Evolutionary conservation across 495 filamentous ascomycete species (phyloP).

Genomic region (Penicillium alfredii): DNA sequence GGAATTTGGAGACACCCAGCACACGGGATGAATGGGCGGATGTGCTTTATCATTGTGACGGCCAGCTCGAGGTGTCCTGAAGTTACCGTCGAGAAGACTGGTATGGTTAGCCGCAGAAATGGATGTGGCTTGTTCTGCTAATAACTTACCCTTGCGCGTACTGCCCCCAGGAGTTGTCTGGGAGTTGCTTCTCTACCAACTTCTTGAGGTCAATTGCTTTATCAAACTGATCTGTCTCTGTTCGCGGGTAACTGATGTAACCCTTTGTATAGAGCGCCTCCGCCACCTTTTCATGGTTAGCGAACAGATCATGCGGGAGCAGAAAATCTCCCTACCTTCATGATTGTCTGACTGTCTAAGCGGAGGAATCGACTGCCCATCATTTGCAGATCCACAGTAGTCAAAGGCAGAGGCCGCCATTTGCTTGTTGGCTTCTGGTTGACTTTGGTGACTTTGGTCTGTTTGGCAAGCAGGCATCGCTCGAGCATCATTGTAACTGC

Average conservation of each 20-base stretch:
- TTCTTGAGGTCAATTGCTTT: conserved; percentile 77
- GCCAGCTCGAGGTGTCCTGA: conserved; percentile 74
- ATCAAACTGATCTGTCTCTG: conserved; percentile 96
- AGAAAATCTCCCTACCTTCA: conserved; percentile 51
- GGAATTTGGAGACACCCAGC: conserved; percentile 58
- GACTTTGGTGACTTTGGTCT: conserved; percentile 73
- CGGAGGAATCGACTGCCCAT: conserved; percentile 80
- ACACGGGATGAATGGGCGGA: conserved; percentile 92
- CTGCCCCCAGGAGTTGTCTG: conserved; percentile 67
- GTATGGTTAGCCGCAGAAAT: too few relatives aligned
- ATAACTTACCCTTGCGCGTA: conserved; percentile 61
- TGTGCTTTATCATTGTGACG: conserved; percentile 92
- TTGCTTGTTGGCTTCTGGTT: conserved; percentile 88
- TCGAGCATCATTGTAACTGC: conserved; percentile 78
- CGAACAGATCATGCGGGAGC: background rate
- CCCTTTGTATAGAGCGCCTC: conserved; percentile 90
- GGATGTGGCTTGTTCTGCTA: too few relatives aligned
- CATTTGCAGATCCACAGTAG: conserved; percentile 98
- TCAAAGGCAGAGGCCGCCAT: conserved; percentile 88
- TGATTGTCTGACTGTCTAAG: conserved; percentile 79
- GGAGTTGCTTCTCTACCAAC: conserved; percentile 78
- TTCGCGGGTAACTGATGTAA: conserved; percentile 94
- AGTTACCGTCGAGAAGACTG: conserved; percentile 69
- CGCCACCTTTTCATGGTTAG: conserved; percentile 47
- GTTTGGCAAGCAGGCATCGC: conserved; percentile 69